Base-by-base conservation (phyloP, 805 yeast genomes). In the Myxozyma udenii region DNA sequence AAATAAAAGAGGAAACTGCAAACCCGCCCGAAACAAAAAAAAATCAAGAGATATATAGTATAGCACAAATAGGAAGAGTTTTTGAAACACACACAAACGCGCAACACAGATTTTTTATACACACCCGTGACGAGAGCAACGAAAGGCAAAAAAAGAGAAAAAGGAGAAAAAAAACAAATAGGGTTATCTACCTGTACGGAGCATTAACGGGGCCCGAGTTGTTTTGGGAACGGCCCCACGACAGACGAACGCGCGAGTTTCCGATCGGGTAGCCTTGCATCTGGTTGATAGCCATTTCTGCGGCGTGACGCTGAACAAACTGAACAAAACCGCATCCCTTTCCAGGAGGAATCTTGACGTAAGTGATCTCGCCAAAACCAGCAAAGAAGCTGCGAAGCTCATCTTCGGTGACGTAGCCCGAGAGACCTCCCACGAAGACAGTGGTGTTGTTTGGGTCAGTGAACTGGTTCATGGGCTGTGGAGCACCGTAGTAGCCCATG, bases 211-310 rank as follows among this genome's bases (percentile, higher is more conserved):
- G 57, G 26, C 59, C 63, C 28, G 54, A 59, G 44, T 64, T 63
- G 52, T 58, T 62, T 50, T 68, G 70, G 14, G 85, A 79, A 60
- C 88, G 77, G 26, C 96, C 96, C 96, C 96, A 89, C 46, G 91
- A 83, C 51, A 89, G 76, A 61, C 95, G 75, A 44, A 89, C 82
- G 55, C 91, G 77, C 51, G 87, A 83, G 51, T 87, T 89, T 45
- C 90, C 91, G 61, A 89, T 83, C 33, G 88, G 87, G 65, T 81
- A 87, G 7, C 95, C 95, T 69, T 89, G 95, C 95, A 89, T 85
- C 57, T 83, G 85, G 32, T 79, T 74, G 56, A 89, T 85, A 9
- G 96, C 95, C 48, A 76, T 76, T 68, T 90, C 96, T 1, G 96
- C 96, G 60, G 87, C 81, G 40, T 81, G 80, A 51, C 95, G 74